phyloP scores from a whole-genome alignment of 73 alveolate species.

The Uronychia binucleata region DNA sequence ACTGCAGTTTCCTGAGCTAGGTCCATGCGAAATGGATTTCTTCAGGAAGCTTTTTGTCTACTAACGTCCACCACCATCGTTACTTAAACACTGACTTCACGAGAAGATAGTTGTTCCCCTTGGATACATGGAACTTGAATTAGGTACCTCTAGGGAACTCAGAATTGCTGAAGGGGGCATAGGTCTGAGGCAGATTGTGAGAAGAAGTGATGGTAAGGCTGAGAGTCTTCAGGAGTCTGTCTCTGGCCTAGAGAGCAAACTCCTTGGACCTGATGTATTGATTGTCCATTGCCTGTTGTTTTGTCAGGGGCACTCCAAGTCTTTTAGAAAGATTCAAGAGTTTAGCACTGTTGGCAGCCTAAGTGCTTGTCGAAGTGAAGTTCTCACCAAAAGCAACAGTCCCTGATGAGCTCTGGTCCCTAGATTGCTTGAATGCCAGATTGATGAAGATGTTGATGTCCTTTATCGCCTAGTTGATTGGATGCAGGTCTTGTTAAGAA shows the following conservation, averaged over 20 bases:
- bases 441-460: not conserved
- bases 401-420: not conserved
- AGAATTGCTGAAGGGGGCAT: not conserved
- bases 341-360: not conserved
- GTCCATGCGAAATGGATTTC: conserved; percentile 85
- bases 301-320: not conserved
- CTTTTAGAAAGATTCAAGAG: not conserved
- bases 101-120: conserved; percentile 79
- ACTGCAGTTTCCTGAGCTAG: conserved; percentile 62
- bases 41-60: conserved; percentile 56
- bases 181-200: not conserved
- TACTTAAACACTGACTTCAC: conserved; percentile 66
- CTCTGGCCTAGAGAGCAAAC: not conserved
- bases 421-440: not conserved
- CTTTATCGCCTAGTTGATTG: not conserved
- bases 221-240: not conserved
- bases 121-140: conserved; percentile 32
- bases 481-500: not conserved
- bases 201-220: not conserved
- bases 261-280: not conserved
- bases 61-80: conserved; percentile 87
- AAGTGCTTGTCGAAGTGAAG: not conserved
- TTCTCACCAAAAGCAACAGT: not conserved
- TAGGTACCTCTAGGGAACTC: not conserved
- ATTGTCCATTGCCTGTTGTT: not conserved